These are phyloP conservation scores for Amoeboaphelidium protococcarum DNA, from an alignment of 371 early-diverging fungal genomes.

Conservation along the genomic window DNA sequence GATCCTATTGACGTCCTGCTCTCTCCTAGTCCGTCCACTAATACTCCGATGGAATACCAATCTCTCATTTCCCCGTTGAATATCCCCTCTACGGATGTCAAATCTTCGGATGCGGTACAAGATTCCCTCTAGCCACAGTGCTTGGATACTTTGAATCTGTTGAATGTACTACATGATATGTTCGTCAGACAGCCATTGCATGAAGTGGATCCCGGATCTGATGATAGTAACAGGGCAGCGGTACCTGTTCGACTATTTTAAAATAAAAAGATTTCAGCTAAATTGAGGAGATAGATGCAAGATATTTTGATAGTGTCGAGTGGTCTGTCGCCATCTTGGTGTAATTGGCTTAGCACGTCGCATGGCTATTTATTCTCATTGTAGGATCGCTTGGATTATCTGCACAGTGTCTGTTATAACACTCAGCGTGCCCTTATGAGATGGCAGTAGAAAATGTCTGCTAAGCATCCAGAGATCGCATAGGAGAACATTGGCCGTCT, in stretches of 20 bases:
- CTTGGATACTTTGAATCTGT: too few species aligned
- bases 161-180: too few species aligned
- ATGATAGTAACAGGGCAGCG: background rate
- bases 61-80: too few species aligned
- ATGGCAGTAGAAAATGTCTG: conserved; percentile 11
- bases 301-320: conserved; percentile 66
- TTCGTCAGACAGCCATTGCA: too few species aligned
- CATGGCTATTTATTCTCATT: conserved; percentile 59
- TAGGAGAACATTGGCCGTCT: conserved; percentile 29
- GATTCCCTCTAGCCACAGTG: too few species aligned
- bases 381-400: conserved; percentile 40
- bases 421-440: conserved; percentile 36
- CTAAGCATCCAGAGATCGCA: conserved; percentile 3
- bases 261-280: conserved; percentile 51
- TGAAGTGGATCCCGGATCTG: background rate
- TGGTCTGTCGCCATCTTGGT: conserved; percentile 50
- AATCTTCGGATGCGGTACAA: too few species aligned
- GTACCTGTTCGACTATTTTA: conserved; percentile 16
- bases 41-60: too few species aligned
- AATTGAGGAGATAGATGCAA: conserved; percentile 52
- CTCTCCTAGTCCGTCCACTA: too few species aligned
- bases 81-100: too few species aligned
- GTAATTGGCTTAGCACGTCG: conserved; percentile 25
- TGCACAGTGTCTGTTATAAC: conserved; percentile 60
- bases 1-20: too few species aligned